Evolutionary conservation across 208 protist species (phyloP), one percentile per base, ranked within the genome.

Genomic region (Leishmania martiniquensis): DNA sequence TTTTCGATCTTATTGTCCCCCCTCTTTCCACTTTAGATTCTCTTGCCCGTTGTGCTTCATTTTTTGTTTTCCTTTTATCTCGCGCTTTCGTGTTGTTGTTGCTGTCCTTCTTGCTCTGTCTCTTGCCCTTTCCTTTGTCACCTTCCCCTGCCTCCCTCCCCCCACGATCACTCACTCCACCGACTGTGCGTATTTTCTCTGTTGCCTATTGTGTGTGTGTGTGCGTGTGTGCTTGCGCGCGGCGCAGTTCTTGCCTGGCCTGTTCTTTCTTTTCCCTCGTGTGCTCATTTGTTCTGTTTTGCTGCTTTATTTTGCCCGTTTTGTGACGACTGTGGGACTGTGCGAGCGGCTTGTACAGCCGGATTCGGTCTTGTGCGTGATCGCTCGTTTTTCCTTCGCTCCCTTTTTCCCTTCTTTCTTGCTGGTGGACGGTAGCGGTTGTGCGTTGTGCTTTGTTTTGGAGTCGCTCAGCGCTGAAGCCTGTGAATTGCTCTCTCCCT

Each of bases 151-250:
- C 57, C 15, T 22, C 9, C 42, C n/a, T 45, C 54, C 13, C 51
- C 10, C 37, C 37, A 65, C 22, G n/a, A 66, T 69, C 63, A 72
- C 75, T 59, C 74, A 71, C 78, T 79, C 72, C 55, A 9, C 20
- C 29, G 29, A 20, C 9, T 72, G 29, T 54, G 47, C n/a, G n/a
- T 72, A 32, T 39, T 15, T 29, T 12, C 45, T 15, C 57, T 32
- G 67, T 57, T 55, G 42, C 42, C 32, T 39, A 37, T n/a, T 45
- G 63, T 25, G 60, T 66, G 60, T 68, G 63, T 47, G 63, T 15
- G 7, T 29, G 67, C 17, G 60, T 66, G 60, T 68, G 63, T 47
- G 63, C 34, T 17, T 29, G 67, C 17, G 47, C 67, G 32, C 37
- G n/a, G 25, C 5, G 17, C 63, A 47, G 32, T 68, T 15, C 20